Evolutionary conservation across 495 filamentous ascomycete genomes (phyloP), one percentile per base, ranked within the genome.

Genomic region (Tuber microsphaerosporum): DNA sequence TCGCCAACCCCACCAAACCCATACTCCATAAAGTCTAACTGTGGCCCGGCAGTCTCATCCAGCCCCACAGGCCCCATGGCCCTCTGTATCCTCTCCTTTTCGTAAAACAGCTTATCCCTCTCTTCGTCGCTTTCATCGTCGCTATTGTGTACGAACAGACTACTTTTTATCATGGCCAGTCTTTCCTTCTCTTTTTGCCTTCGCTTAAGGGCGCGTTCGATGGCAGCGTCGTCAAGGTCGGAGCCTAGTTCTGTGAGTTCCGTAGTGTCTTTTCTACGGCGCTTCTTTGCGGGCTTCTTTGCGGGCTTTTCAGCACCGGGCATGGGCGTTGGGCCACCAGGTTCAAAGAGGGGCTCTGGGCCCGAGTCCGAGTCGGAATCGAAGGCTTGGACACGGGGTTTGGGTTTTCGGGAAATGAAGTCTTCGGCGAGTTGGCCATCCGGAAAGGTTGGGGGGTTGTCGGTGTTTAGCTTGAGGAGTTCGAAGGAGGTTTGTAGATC

Each of bases 101-200:
- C 74, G 65, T 83, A 79, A 69, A 84, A 84, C 41, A 39, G 39
- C 19, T 46, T 73, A 65, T 84, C 83, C 42, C 73, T 73, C 61
- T 84, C 84, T 16, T 76, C 78, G 65, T 84, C 81, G 46, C 70
- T 75, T 61, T 84, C 81, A 26, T 84, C 84, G 44, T 84, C 84
- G 46, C 76, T 80, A 37, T 75, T 74, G 26, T 90, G 87, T 48
- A 99, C 91, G 83, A 89, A 96, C 56, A 94, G 84, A 31, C 89
- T 89, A 82, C 91, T 94, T 86, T 97, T 97, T 83, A 97, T 92
- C 82, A 91, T 91, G 31, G 61, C 46, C 31, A 77, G 80, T 4
- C 82, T 81, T n/a, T 76, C 77, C 39, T 84, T 84, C 10, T 85
- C 85, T 17, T 84, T 85, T 1, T 83, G 80, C 17, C 83, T 80